phyloP scores from a whole-genome alignment of 1,139 yeast species.

The Yamadazyma friedrichii region DNA sequence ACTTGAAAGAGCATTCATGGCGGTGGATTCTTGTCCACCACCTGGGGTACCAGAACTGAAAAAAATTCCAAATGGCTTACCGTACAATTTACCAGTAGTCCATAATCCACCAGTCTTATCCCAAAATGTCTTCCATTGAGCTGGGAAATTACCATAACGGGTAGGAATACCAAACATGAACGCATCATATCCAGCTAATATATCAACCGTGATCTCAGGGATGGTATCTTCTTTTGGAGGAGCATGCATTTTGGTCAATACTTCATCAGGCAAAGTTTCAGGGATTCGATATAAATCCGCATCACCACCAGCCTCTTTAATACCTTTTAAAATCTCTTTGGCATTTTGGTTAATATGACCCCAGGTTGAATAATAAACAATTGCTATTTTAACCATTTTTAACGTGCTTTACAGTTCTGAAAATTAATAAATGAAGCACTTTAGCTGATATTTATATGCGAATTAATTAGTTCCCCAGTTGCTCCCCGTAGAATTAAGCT shows the following conservation, averaged over 20 bases:
- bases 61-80: constrained; percentile 75
- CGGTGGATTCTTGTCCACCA: constrained; percentile 81
- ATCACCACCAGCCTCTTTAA: constrained; percentile 68
- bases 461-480: too few relatives aligned
- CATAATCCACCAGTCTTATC: constrained; percentile 81
- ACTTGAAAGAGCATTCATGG: constrained; percentile 61
- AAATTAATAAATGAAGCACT: not conserved
- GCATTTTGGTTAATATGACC: constrained; percentile 75
- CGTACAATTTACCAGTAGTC: constrained; percentile 72
- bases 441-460: too few relatives aligned
- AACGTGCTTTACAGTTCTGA: not conserved
- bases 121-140: constrained; percentile 81
- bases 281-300: constrained; percentile 77
- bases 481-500: too few relatives aligned
- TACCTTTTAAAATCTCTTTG: constrained; percentile 66
- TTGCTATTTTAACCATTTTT: constrained; percentile 28
- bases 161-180: constrained; percentile 82
- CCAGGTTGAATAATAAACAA: constrained; percentile 78
- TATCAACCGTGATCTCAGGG: constrained; percentile 65
- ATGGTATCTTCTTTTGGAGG: constrained; percentile 59
- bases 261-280: constrained; percentile 71
- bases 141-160: constrained; percentile 78
- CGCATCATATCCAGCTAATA: constrained; percentile 65
- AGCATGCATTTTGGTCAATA: constrained; percentile 58
- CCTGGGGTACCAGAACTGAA: constrained; percentile 81